A percentile compares a stretch with the other conserved stretches of the same genome.
Evolutionary conservation across 2,329 filamentous ascomycete species (phyloP).

Genomic region (Metarhizium humberi): DNA sequence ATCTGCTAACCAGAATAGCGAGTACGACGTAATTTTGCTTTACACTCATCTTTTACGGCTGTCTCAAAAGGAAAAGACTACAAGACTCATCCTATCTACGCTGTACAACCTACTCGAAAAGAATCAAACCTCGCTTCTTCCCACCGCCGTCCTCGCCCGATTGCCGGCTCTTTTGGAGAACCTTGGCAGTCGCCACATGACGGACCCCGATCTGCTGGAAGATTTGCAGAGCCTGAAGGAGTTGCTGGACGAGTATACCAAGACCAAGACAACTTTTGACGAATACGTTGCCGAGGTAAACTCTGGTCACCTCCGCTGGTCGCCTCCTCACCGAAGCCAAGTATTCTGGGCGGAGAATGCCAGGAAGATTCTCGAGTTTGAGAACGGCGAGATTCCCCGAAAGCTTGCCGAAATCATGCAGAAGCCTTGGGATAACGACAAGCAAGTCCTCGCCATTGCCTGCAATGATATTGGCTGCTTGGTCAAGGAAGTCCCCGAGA

Average conservation of each 20-base stretch:
- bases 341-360: slow-evolving; percentile 92
- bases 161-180: slow-evolving; percentile 62
- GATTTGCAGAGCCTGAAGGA: slow-evolving; percentile 53
- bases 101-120: slow-evolving; percentile 72
- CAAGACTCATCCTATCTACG: slow-evolving; percentile 79
- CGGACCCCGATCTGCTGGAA: slow-evolving; percentile 54
- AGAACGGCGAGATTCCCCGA: slow-evolving; percentile 68
- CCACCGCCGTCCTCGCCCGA: slow-evolving; percentile 76
- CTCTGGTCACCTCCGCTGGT: slow-evolving; percentile 85
- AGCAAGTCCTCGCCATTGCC: slow-evolving; percentile 82
- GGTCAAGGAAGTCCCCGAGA: slow-evolving; percentile 84
- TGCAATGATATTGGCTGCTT: slow-evolving; percentile 87
- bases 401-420: slow-evolving; percentile 78
- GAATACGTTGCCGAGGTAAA: slow-evolving; percentile 84
- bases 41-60: slow-evolving; percentile 88
- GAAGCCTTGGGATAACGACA: slow-evolving; percentile 67
- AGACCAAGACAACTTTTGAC: slow-evolving; percentile 70
- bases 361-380: slow-evolving; percentile 72
- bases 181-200: slow-evolving; percentile 50
- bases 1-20: slow-evolving; percentile 39
- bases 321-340: slow-evolving; percentile 76
- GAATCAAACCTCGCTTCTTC: slow-evolving; percentile 66
- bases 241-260: slow-evolving; percentile 57
- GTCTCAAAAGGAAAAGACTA: slow-evolving; percentile 97
- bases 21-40: slow-evolving; percentile 84